Evolutionary conservation across 257 asterid species (phyloP), one percentile per base, ranked within the genome.

Genomic region (Solanum etuberosum): DNA sequence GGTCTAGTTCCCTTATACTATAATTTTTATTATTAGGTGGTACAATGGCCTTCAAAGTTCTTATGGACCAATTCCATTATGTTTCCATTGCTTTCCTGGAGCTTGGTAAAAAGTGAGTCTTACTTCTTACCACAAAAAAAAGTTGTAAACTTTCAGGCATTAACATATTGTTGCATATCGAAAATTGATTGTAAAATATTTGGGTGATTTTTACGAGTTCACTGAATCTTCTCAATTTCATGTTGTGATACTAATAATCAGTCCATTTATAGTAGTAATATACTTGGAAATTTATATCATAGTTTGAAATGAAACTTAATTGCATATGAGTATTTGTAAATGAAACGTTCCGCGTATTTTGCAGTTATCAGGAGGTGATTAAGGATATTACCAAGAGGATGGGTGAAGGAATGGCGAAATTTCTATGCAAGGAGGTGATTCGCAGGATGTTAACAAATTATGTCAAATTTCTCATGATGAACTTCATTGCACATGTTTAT

Each of bases 331-430:
- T 74, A 23, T 74, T 42, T n/a, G 35, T 11, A 23, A 54, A 21
- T 85, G 27, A 63, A 57, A 59, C 1, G 25, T 71, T 86, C 87
- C 42, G 12, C 3, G 0, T 68, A 25, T 86, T 90, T 87, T 90
- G 91, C 93, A 94, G 98, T 90, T 95, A 94, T 89, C 97, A 94
- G 91, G 94, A 94, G 88, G 98, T 98, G 68, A 95, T 97, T 90
- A 96, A 95, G 94, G 98, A 95, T 88, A 94, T 94, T 90, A 95
- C 98, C 87, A 92, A 90, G 99, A 95, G 95, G 91, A 97, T 97
- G 99, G 99, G 98, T 86, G 96, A 95, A 86, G 98, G 98, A 89
- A 95, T 97, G 99, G 98, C 95, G 88, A 97, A 97, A 88, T 97
- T 93, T 89, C 93, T 95, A 46, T 90, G 95, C 95, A 93, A 93